Evolutionary conservation across 139 green algal genomes (phyloP).

Genomic region (Auxenochlorella pyrenoidosa): DNA sequence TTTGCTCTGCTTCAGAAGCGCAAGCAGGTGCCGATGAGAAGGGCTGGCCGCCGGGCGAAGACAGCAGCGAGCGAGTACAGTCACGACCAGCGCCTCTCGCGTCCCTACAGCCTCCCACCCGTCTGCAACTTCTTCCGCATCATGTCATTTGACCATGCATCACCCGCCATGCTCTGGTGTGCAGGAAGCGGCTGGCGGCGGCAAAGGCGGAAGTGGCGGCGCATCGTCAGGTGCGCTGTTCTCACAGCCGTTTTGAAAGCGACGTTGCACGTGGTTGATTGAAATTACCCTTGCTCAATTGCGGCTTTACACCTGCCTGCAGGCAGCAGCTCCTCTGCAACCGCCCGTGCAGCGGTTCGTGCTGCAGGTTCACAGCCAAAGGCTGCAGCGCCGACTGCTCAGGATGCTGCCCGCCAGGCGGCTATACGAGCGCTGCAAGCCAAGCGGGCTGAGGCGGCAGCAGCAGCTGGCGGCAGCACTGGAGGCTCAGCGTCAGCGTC

Average conservation of each 20-base stretch:
- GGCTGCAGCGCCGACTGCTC: neutral
- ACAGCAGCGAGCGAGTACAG: neutral
- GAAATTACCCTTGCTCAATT: neutral
- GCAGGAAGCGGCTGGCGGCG: neutral
- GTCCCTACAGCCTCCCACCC: neutral
- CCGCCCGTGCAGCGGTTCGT: neutral
- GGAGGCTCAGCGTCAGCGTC: neutral
- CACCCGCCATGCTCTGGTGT: too few species aligned
- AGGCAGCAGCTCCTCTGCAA: neutral
- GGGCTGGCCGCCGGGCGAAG: neutral
- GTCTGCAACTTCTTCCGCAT: neutral
- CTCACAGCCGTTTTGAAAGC: neutral
- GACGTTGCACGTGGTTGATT: too few species aligned
- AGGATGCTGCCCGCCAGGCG: conserved; percentile 3
- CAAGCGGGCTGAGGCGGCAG: conserved; percentile 22
- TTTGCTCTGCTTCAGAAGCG: conserved; percentile 54
- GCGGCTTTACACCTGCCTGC: neutral
- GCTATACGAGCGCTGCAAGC: conserved; percentile 25
- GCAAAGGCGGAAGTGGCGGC: neutral
- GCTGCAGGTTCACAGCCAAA: neutral
- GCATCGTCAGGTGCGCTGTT: neutral
- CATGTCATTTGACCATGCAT: neutral
- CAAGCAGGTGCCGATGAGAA: conserved; percentile 15
- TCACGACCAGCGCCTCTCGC: neutral
- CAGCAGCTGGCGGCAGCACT: neutral